Evolutionary conservation across 306 rosid species (phyloP).

Genomic region (Dalbergia oliveri): DNA sequence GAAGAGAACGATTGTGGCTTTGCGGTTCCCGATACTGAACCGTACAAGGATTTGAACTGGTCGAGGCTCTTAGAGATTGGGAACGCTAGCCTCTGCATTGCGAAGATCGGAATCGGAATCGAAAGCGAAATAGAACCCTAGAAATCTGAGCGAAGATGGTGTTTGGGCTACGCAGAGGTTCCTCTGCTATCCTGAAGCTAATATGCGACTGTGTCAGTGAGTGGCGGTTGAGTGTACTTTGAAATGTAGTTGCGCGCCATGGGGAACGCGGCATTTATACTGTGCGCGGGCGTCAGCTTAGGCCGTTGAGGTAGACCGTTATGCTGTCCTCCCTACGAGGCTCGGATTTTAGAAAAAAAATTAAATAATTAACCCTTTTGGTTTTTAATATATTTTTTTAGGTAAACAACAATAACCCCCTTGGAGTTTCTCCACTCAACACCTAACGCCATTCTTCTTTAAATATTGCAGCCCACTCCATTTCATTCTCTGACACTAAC

Average conservation of each 20-base stretch:
- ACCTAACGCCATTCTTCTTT: too few species aligned
- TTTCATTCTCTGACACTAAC: too few species aligned
- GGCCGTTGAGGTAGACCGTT: slow-evolving; percentile 10
- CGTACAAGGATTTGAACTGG: slow-evolving; percentile 79
- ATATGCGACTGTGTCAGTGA: slow-evolving; percentile 35
- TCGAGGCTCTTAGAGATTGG: slow-evolving; percentile 79
- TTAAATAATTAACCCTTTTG: too few species aligned
- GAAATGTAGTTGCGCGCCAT: slow-evolving; percentile 61
- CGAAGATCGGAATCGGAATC: slow-evolving; percentile 35
- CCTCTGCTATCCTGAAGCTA: not conserved
- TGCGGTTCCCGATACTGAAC: slow-evolving; percentile 58
- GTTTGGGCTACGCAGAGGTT: slow-evolving; percentile 9
- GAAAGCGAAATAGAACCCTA: slow-evolving; percentile 48
- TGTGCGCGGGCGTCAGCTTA: not conserved
- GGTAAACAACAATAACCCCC: too few species aligned
- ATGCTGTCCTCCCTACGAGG: not conserved
- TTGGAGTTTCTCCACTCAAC: too few species aligned
- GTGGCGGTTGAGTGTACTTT: slow-evolving; percentile 34
- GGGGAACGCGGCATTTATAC: slow-evolving; percentile 42
- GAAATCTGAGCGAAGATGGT: slow-evolving; percentile 32
- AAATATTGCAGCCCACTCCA: too few species aligned
- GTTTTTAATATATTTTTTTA: too few species aligned
- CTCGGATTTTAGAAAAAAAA: not conserved
- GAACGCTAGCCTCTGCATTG: slow-evolving; percentile 69
- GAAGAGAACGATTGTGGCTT: slow-evolving; percentile 63